Evolutionary conservation across 495 filamentous ascomycete species (phyloP), one percentile per base, ranked within the genome.

Genomic region (Neohortaea acidophila): DNA sequence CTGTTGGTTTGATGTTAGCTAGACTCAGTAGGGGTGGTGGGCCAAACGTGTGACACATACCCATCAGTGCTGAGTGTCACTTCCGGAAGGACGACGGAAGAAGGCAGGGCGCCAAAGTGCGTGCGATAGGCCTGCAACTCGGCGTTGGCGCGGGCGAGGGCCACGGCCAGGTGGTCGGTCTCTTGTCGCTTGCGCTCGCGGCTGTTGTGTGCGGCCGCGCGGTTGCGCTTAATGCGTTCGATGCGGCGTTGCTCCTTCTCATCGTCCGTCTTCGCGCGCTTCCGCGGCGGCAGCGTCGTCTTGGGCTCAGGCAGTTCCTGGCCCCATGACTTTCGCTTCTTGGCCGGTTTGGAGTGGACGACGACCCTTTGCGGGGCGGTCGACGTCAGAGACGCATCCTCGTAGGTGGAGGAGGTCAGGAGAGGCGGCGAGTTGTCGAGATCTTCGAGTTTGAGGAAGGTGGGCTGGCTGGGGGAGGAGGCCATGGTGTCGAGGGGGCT

Each of bases 261-360:
- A 56, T 93, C 89, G 39, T 57, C 85, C 20, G 89, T 97, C 72
- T 94, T 97, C 51, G 89, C 89, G 43, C 89, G 85, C 72, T 97
- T 97, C 41, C 87, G 76, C 40, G 89, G 89, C 48, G 89, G 89
- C 20, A 97, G 72, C 51, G 91, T 93, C 27, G 89, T 97, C 70
- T 89, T 97, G 15, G 89, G 89, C 51, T 83, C 82, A 18, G 89
- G 89, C 31, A 97, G 76, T 62, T 91, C 81, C 62, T 97, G 89
- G 48, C 89, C 89, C 89, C 89, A 97, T 42, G 87, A 94, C 67
- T 96, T 97, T 59, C 89, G 70, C 71, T 97, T 97, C 76, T 94
- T 96, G 27, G 68, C 47, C 32, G 41, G 47, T 26, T 50, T 50
- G 5, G 47, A 50, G 13, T 45, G 37, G 4, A 50, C 38, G 33